These are phyloP conservation scores for Penicillium roqueforti DNA, from an alignment of 495 filamentous ascomycete genomes.

Conservation along the genomic window DNA sequence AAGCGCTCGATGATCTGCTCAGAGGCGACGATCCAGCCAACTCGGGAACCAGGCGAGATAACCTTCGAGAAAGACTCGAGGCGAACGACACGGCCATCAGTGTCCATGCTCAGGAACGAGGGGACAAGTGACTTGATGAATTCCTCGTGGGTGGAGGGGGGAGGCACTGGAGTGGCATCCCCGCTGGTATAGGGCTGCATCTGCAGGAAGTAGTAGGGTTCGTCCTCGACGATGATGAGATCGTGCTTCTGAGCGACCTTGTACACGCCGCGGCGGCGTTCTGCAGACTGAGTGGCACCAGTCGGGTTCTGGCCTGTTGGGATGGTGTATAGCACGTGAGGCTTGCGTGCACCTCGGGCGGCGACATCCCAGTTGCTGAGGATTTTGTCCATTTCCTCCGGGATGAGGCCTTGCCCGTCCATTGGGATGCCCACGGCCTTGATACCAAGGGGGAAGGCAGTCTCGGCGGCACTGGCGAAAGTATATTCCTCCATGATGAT, in stretches of 20 bases:
- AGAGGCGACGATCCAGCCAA: conserved; percentile 65
- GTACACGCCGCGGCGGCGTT: conserved; percentile 69
- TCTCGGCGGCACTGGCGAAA: conserved; percentile 77
- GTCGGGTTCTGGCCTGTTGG: conserved; percentile 87
- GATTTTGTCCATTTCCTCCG: conserved; percentile 60
- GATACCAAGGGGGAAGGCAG: conserved; percentile 70
- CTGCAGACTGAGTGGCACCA: conserved; percentile 68
- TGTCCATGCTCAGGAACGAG: conserved; percentile 57
- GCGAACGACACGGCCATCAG: conserved; percentile 64
- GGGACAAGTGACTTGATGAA: conserved; percentile 60
- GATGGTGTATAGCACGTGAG: conserved; percentile 55
- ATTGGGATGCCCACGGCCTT: conserved; percentile 68
- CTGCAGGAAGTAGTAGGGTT: conserved; percentile 98
- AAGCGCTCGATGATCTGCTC: conserved; percentile 81
- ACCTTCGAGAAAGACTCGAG: conserved; percentile 69
- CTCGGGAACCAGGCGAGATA: conserved; percentile 55
- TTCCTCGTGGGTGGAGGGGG: conserved; percentile 52
- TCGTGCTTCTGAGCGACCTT: conserved; percentile 75
- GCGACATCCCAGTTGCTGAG: conserved; percentile 62
- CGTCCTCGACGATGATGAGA: conserved; percentile 85
- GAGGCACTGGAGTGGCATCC: conserved; percentile 45
- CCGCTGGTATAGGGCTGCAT: conserved; percentile 76
- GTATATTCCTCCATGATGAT: conserved; percentile 85
- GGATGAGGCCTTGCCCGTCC: conserved; percentile 74
- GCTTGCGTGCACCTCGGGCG: conserved; percentile 59